Evolutionary conservation across 2,329 filamentous ascomycete genomes (phyloP), one percentile per base, ranked within the genome.

Genomic region (Knufia fluminis): DNA sequence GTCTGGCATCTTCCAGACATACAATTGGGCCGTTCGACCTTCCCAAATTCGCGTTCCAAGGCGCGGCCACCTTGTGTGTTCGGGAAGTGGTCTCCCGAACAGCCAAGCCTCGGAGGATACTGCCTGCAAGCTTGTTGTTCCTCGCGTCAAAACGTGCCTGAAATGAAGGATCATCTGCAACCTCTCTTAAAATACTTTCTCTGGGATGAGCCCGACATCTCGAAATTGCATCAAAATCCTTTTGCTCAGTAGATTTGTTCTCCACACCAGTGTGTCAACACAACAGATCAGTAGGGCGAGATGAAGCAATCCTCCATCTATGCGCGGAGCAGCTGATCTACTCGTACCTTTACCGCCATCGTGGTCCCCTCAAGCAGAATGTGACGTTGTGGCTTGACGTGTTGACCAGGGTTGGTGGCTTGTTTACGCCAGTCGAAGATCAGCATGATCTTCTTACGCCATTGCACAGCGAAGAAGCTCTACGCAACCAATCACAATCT

Each of bases 381-480:
- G 28, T 43, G 40, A 43, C 40, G 40, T 26, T 14, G 40, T 28
- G 20, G 40, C 38, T 40, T 43, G 40, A 43, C 20, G 22, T 10
- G n/a, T 8, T 28, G 20, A 22, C 20, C 3, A 23, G 40, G 22
- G n/a, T 10, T 28, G 22, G 23, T 20, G 22, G 8, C 22, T 43
- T 43, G 40, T 43, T 24, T 23, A n/a, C 12, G 9, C 40, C 8
- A 26, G 4, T 16, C n/a, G 20, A 14, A 43, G 40, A 26, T 43
- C 40, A 7, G 6, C 19, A 8, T 22, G 19, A 43, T 24, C 20
- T 3, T 6, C 6, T 14, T 17, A 43, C 43, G 31, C 43, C 43
- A 36, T 46, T 46, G 31, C 32, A 46, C 3, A 43, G 19, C 40
- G 9, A 12, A 22, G 31, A 10, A 17, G 23, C 6, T 19, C 4